A percentile compares a stretch with the other conserved stretches of the same genome.
phyloP scores from a whole-genome alignment of 192 early-diverging fungal genomes.

The Gaertneriomyces semiglobifer region DNA sequence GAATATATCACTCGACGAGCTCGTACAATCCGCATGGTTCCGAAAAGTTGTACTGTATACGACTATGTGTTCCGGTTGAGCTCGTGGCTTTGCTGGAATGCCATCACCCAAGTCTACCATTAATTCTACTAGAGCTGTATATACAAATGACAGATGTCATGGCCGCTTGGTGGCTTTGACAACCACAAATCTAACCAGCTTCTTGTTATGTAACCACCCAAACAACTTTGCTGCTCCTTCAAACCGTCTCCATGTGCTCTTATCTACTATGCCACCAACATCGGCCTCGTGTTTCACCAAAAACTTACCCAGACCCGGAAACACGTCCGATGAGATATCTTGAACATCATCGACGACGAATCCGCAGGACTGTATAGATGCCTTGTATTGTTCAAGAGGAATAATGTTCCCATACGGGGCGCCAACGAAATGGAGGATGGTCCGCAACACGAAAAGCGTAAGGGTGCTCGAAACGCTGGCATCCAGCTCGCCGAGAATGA shows the following conservation, averaged over 20 bases:
- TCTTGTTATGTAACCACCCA: constrained; percentile 8
- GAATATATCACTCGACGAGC: too few species aligned
- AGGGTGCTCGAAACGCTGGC: not conserved
- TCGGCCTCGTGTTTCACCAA: constrained; percentile 5
- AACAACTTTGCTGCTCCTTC: constrained; percentile 20
- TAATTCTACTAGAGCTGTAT: too few species aligned
- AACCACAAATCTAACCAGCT: constrained; percentile 18
- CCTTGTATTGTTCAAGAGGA: constrained; percentile 11
- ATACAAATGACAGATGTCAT: too few species aligned
- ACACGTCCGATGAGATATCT: constrained; percentile 37
- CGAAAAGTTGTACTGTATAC: too few species aligned
- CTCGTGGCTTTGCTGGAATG: too few species aligned
- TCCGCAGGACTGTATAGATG: constrained; percentile 2
- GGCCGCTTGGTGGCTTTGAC: too few species aligned
- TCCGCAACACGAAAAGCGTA: constrained; percentile 14
- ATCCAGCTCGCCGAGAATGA: constrained; percentile 27
- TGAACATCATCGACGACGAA: constrained; percentile 29
- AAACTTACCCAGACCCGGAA: constrained; percentile 35
- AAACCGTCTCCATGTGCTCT: constrained; percentile 16
- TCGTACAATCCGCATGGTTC: too few species aligned
- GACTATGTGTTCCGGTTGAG: too few species aligned
- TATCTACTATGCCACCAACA: constrained; percentile 17
- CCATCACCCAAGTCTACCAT: too few species aligned
- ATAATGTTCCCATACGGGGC: constrained; percentile 36
- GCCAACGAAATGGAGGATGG: constrained; percentile 9